phyloP scores from a whole-genome alignment of 495 filamentous ascomycete species.

The Viridothelium virens region DNA sequence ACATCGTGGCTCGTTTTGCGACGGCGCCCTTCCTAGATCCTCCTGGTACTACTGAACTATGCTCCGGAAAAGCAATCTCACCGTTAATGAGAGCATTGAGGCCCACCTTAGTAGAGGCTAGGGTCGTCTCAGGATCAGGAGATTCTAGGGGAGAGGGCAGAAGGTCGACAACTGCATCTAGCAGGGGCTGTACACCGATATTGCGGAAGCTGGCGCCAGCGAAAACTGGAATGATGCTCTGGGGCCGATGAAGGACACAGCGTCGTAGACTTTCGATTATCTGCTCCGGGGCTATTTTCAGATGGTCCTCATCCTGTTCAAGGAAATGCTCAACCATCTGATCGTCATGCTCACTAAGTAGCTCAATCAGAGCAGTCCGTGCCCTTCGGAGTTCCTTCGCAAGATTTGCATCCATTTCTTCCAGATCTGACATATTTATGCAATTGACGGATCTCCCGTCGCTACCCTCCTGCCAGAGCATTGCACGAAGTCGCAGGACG shows the following conservation, averaged over 20 bases:
- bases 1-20: conserved; percentile 34
- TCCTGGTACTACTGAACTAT: conserved; percentile 15
- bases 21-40: conserved; percentile 29
- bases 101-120: conserved; percentile 46
- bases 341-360: conserved; percentile 82
- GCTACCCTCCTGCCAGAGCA: conserved; percentile 52
- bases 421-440: conserved; percentile 44
- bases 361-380: conserved; percentile 69
- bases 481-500: conserved; percentile 51
- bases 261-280: conserved; percentile 69
- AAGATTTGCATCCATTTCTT: conserved; percentile 44
- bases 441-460: conserved; percentile 59
- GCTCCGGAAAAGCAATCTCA: conserved; percentile 39
- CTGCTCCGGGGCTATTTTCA: conserved; percentile 52
- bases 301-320: conserved; percentile 62
- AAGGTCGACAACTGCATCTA: conserved; percentile 80
- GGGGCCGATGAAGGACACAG: conserved; percentile 52
- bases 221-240: conserved; percentile 71
- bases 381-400: conserved; percentile 66
- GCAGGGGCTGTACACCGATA: conserved; percentile 85
- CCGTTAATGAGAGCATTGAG: conserved; percentile 48
- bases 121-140: conserved; percentile 67
- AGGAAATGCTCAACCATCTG: conserved; percentile 75
- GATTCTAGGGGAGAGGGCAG: conserved; percentile 76
- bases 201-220: conserved; percentile 89